Base-by-base conservation (phyloP, 768 basidiomycete genomes). In the Holtermanniella nyarrowii region DNA sequence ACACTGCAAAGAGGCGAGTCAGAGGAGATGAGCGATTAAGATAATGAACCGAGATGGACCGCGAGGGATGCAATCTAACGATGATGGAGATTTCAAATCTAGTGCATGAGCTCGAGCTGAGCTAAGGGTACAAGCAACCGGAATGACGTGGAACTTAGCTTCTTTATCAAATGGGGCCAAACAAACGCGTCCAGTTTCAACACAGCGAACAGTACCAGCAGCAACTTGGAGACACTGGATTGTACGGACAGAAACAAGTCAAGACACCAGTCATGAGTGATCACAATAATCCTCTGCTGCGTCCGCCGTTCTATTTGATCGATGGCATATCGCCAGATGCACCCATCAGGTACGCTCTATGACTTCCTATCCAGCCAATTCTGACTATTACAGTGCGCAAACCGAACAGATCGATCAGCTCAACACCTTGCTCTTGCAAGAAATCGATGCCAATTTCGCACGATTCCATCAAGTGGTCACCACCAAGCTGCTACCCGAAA, bases 351-450 rank as follows among this genome's bases (percentile, higher is more conserved):
- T 57, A 5, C 11, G 52, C 49, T 18, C 26, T 13, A 43, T 22
- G 10, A 22, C 42, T 10, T 10, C 21, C 37, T 20, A 2, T 46
- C 3, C 42, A 88, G 61, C 79, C 77, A 0, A 76, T 74, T 10
- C 83, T 84, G 21, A 76, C 84, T 20, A 74, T 81, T 22, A 78
- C 78, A 53, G 88, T 84, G 62, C 61, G 62, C 90, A 95, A 74
- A 84, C 89, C 49, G 88, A 93, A 63, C 87, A 91, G 72, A 88
- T 95, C 52, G 91, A 97, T 71, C 91, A 95, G 67, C 77, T 91
- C 63, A 91, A 93, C 55, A 90, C 91, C 7, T 78, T 90, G 48
- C 84, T 89, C 59, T 76, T 97, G 11, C 90, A 91, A 79, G 88
- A 88, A 68, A 84, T 91, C 61, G 93, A 97, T 67, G 86, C 86